Evolutionary conservation across 495 filamentous ascomycete species (phyloP).

Genomic region (Cetradonia linearis): DNA sequence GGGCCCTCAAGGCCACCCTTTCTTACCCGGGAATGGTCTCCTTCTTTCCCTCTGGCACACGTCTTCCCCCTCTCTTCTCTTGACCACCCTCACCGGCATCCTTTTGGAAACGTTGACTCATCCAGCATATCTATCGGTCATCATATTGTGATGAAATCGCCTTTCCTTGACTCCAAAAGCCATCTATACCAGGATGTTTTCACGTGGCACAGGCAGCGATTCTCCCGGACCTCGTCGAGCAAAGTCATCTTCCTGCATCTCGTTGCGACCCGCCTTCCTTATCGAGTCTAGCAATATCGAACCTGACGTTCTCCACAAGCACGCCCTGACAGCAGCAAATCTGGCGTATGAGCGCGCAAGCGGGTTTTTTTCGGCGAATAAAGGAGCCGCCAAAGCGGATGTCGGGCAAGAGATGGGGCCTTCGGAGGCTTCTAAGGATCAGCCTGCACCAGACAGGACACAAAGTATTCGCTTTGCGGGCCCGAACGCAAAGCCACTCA

Average conservation of each 20-base stretch:
- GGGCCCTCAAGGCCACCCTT: not conserved
- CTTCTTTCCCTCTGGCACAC: not conserved
- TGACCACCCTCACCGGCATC: conserved; percentile 8
- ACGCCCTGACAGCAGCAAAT: conserved; percentile 60
- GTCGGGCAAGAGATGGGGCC: not conserved
- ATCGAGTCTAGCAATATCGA: conserved; percentile 38
- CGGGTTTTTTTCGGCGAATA: conserved; percentile 26
- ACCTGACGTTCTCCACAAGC: conserved; percentile 44
- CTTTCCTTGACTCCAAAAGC: not conserved
- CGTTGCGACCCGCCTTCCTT: conserved; percentile 27
- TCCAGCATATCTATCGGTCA: conserved; percentile 16
- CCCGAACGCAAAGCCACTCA: conserved; percentile 25
- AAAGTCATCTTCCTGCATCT: conserved; percentile 54
- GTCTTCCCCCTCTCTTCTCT: not conserved
- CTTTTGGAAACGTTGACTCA: conserved; percentile 19
- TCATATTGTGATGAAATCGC: not conserved
- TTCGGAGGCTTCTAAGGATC: not conserved
- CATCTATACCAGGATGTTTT: conserved; percentile 34
- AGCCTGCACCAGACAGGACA: conserved; percentile 22
- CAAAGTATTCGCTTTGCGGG: conserved; percentile 50
- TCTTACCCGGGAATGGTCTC: not conserved
- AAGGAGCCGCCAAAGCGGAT: conserved; percentile 13
- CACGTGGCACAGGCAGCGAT: conserved; percentile 35
- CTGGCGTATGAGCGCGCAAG: conserved; percentile 52
- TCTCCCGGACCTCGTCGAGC: conserved; percentile 44